A percentile compares a stretch with the other conserved stretches of the same genome.
These are phyloP conservation scores for Geotrichum klebahnii DNA, from an alignment of 1,139 yeast genomes.

Conservation along the genomic window DNA sequence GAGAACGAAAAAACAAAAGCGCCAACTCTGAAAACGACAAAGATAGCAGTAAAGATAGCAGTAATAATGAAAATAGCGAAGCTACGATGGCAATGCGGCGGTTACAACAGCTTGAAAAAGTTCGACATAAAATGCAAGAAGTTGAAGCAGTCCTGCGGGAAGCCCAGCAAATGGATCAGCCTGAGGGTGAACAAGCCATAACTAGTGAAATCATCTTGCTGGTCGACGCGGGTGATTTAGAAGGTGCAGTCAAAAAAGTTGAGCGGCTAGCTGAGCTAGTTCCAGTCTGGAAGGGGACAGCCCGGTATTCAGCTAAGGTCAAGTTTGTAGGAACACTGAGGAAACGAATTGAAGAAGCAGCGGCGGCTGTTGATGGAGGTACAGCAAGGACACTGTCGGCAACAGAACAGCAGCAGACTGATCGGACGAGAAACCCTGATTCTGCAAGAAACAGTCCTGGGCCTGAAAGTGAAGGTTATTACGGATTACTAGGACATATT, in stretches of 20 bases:
- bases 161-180: conserved; percentile 27
- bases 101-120: conserved; percentile 33
- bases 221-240: conserved; percentile 26
- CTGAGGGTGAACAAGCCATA: conserved; percentile 28
- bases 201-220: conserved; percentile 26
- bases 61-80: not conserved
- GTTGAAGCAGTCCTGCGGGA: conserved; percentile 34
- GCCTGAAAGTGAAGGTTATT: conserved; percentile 22
- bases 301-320: conserved; percentile 25
- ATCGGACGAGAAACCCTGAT: not conserved
- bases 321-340: conserved; percentile 30
- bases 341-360: conserved; percentile 29
- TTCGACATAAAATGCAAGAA: conserved; percentile 30
- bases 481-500: conserved; percentile 27
- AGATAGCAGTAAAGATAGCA: not conserved
- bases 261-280: conserved; percentile 28
- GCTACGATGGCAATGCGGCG: conserved; percentile 21
- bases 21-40: not conserved
- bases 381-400: conserved; percentile 7
- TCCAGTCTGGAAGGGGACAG: conserved; percentile 36
- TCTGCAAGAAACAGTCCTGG: conserved; percentile 2
- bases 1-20: conserved; percentile 16
- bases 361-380: not conserved
- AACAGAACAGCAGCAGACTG: conserved; percentile 11
- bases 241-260: conserved; percentile 28